These are phyloP conservation scores for Orbilia brochopaga DNA, from an alignment of 2,329 filamentous ascomycete genomes.

Conservation along the genomic window DNA sequence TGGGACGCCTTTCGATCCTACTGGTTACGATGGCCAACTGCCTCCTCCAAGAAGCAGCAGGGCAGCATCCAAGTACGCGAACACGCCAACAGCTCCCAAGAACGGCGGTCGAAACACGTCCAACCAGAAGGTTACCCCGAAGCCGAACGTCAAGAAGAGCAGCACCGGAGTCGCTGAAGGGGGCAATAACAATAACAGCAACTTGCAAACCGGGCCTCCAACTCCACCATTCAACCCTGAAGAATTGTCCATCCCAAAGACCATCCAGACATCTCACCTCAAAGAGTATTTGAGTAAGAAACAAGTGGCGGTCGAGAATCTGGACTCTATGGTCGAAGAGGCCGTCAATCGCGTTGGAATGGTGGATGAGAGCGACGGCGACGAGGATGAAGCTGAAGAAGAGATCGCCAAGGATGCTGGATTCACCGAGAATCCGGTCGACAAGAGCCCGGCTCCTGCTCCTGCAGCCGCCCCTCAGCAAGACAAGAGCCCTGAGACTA, in stretches of 20 bases:
- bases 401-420: conserved; percentile 9
- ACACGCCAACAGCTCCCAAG: conserved; percentile 11
- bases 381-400: conserved; percentile 48
- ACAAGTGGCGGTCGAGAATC: conserved; percentile 52
- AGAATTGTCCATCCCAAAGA: conserved; percentile 35
- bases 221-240: conserved; percentile 53
- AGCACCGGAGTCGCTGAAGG: conserved; percentile 3
- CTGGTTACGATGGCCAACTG: conserved; percentile 48
- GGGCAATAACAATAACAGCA: conserved; percentile 1
- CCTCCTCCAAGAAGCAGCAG: conserved; percentile 40
- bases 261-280: conserved; percentile 53
- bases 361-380: conserved; percentile 51
- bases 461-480: background rate
- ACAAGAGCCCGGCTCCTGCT: background rate
- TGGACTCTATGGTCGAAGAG: conserved; percentile 54
- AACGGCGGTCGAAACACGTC: conserved; percentile 1
- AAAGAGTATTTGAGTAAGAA: conserved; percentile 53
- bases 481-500: background rate
- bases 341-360: conserved; percentile 52
- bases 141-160: conserved; percentile 28
- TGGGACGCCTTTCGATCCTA: conserved; percentile 75
- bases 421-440: conserved; percentile 20
- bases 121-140: conserved; percentile 23
- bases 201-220: conserved; percentile 45
- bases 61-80: conserved; percentile 27